Percentiles rank a stretch among this genome's conserved stretches.
Conservation (phyloP, 2,329 filamentous ascomycete genomes). For the Aspergillus flavus region DNA sequence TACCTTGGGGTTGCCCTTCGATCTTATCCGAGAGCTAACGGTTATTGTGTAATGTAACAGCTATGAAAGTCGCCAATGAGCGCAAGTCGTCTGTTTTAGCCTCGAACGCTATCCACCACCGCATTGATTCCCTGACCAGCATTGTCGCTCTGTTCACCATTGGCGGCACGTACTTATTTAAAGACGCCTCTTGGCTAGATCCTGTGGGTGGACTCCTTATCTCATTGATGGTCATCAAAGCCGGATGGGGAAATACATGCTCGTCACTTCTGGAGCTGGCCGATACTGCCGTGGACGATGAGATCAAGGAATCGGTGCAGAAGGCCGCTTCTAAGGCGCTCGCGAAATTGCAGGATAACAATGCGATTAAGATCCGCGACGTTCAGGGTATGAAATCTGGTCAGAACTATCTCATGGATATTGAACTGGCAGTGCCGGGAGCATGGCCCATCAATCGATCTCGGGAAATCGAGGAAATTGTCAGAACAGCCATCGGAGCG, state of each 20-base stretch:
- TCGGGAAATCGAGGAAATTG: constrained; percentile 68
- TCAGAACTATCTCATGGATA: constrained; percentile 91
- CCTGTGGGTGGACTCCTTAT: constrained; percentile 91
- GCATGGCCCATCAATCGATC: constrained; percentile 75
- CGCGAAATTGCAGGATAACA: constrained; percentile 54
- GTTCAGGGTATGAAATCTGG: constrained; percentile 92
- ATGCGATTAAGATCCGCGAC: constrained; percentile 70
- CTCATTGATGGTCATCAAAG: constrained; percentile 88
- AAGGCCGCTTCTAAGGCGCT: constrained; percentile 66
- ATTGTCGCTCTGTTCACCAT: constrained; percentile 91
- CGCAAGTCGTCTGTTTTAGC: constrained; percentile 94
- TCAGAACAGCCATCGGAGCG: constrained; percentile 72
- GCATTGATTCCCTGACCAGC: constrained; percentile 91
- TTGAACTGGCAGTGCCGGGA: constrained; percentile 80
- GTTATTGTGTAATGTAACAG: constrained; percentile 47
- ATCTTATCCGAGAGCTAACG: neutral
- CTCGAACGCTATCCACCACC: constrained; percentile 94
- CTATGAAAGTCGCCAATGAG: constrained; percentile 92
- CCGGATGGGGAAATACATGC: constrained; percentile 82
- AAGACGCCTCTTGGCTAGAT: constrained; percentile 88
- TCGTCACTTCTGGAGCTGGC: constrained; percentile 83
- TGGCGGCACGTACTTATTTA: constrained; percentile 81
- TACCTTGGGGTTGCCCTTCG: constrained; percentile 27
- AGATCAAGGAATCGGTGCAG: constrained; percentile 73
- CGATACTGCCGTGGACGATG: constrained; percentile 85